Evolutionary conservation across 331 rosid species (phyloP), one percentile per base, ranked within the genome.

Genomic region (Pyracantha coccinea): DNA sequence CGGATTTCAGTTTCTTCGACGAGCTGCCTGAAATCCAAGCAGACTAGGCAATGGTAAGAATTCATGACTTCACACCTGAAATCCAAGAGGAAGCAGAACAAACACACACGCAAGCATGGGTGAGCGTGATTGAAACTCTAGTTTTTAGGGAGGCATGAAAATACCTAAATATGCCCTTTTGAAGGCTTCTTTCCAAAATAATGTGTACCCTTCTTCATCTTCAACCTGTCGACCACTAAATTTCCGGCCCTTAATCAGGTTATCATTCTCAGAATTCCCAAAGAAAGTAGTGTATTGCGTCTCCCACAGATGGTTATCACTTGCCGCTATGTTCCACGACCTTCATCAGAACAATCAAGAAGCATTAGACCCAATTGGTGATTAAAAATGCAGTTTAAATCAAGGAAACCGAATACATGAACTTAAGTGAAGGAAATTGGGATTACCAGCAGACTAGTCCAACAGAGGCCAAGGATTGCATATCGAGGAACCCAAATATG

Each of bases 241-340:
- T 66, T 66, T 63, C 29, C 4, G 38, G 16, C 13, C 55, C 15
- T 73, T 70, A 61, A 20, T 53, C 65, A 66, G 62, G 62, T 25
- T 28, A 21, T 62, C 79, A 75, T 74, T 58, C 72, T 81, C 80
- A 66, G 69, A 80, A 76, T 71, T 72, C 66, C 86, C 82, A 62
- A 82, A 87, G 69, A 87, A 76, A 33, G 60, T 75, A 71, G 27
- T 62, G 78, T 88, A 87, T 74, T 88, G 97, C 59, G 64, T 69
- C 86, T 77, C 81, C 98, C 97, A 94, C 52, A 88, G 79, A 79
- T 72, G 81, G 77, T 85, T 75, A 64, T 89, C 95, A 73, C 83
- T 88, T 79, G 98, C 92, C 32, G 97, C 93, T 52, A 85, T 28
- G 80, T 90, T 91, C 97, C 98, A 94, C 4, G 86, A 81, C 97